phyloP scores from a whole-genome alignment of 148 eudicot species.

The Nyssa sinensis region DNA sequence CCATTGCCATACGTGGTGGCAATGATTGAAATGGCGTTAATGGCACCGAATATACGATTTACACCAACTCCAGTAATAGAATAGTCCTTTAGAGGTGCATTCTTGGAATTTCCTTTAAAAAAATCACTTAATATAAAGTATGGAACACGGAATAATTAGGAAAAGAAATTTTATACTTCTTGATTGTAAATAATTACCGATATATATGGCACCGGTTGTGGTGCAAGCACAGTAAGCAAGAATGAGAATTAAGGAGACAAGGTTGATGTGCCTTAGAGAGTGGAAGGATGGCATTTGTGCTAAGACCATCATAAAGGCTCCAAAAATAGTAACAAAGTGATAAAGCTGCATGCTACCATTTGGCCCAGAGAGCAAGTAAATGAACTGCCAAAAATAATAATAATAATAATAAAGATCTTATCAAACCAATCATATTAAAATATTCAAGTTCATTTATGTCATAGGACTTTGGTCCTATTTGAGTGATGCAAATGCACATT shows the following conservation, averaged over 20 bases:
- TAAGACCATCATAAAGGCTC: conserved; percentile 39
- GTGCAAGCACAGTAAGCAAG: conserved; percentile 66
- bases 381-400: conserved; percentile 32
- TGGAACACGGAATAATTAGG: background rate
- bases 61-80: conserved; percentile 31
- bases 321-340: conserved; percentile 42
- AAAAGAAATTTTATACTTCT: background rate
- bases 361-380: conserved; percentile 38
- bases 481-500: too few relatives aligned
- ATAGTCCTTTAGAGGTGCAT: conserved; percentile 55
- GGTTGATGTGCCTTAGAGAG: conserved; percentile 58
- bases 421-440: too few relatives aligned
- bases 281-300: conserved; percentile 69
- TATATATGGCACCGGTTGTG: conserved; percentile 60
- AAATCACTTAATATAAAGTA: background rate
- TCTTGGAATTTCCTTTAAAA: conserved; percentile 42
- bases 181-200: conserved; percentile 40
- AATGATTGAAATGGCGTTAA: conserved; percentile 66
- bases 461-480: too few relatives aligned
- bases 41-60: conserved; percentile 48
- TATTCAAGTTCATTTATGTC: too few relatives aligned
- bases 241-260: conserved; percentile 45
- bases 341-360: conserved; percentile 51
- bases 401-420: too few relatives aligned
- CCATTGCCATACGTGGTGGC: conserved; percentile 74